A percentile compares a stretch with the other conserved stretches of the same genome.
Conservation (phyloP, 2,329 filamentous ascomycete genomes). For the Ramularia endophylla region DNA sequence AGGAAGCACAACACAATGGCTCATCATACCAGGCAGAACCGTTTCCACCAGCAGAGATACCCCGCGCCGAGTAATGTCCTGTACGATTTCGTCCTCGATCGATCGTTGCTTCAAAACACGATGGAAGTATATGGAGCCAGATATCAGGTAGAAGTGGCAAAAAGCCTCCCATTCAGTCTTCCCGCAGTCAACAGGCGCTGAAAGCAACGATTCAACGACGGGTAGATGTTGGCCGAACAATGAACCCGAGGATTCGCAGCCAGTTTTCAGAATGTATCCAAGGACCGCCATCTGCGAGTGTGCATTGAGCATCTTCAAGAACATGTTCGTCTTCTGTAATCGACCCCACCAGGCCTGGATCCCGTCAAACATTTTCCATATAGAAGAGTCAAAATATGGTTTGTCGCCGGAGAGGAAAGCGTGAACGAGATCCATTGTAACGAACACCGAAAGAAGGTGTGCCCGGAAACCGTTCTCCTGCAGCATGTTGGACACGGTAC, state of each 20-base stretch:
- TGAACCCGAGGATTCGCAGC: too few relatives aligned
- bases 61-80: constrained; percentile 6
- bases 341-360: constrained; percentile 14
- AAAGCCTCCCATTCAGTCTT: neutral
- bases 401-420: constrained; percentile 10
- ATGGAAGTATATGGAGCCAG: neutral
- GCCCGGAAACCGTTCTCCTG: constrained; percentile 7
- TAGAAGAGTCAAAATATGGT: constrained; percentile 10
- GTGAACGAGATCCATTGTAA: constrained; percentile 12
- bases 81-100: constrained; percentile 8
- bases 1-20: constrained; percentile 13
- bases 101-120: neutral
- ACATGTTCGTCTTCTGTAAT: constrained; percentile 4
- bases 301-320: constrained; percentile 6
- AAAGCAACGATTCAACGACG: too few relatives aligned
- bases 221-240: too few relatives aligned
- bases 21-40: constrained; percentile 5
- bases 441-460: constrained; percentile 13
- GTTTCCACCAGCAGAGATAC: constrained; percentile 7
- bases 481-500: constrained; percentile 9
- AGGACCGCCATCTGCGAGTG: constrained; percentile 10
- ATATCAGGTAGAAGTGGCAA: neutral
- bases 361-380: constrained; percentile 9
- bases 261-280: constrained; percentile 4
- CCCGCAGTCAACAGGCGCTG: too few relatives aligned